Evolutionary conservation across 2,329 filamentous ascomycete genomes (phyloP).

Genomic region (Ophiostoma triangulosporum): DNA sequence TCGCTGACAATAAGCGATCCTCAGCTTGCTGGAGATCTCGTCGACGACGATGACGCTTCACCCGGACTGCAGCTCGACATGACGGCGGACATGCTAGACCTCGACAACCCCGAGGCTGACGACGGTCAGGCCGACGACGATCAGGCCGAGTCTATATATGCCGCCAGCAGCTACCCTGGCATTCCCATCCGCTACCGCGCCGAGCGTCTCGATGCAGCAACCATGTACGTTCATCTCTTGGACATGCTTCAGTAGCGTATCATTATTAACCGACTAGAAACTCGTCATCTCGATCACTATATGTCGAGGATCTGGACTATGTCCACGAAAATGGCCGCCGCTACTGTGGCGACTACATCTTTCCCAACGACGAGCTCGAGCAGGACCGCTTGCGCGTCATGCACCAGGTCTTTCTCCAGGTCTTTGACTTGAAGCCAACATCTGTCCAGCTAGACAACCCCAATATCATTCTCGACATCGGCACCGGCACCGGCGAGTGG

Average conservation of each 20-base stretch:
- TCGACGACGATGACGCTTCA: neutral
- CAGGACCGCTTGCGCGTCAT: conserved; percentile 22
- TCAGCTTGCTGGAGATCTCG: neutral
- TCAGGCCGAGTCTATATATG: conserved; percentile 29
- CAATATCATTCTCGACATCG: conserved; percentile 40
- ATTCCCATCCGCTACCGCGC: conserved; percentile 23
- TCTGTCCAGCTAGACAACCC: conserved; percentile 24
- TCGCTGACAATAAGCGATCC: neutral
- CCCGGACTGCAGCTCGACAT: neutral
- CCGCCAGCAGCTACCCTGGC: conserved; percentile 27
- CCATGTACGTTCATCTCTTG: conserved; percentile 24
- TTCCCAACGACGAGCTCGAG: conserved; percentile 47
- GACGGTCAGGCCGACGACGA: conserved; percentile 16
- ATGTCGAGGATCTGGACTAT: conserved; percentile 29
- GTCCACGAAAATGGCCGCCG: conserved; percentile 43
- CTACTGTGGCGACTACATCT: conserved; percentile 45
- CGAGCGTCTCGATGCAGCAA: conserved; percentile 24
- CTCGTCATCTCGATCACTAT: conserved; percentile 21
- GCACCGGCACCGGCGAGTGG: conserved; percentile 43
- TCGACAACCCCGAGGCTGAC: conserved; percentile 13
- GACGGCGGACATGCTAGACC: conserved; percentile 9
- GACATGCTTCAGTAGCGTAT: neutral
- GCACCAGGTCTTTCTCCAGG: conserved; percentile 21
- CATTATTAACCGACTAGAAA: conserved; percentile 14
- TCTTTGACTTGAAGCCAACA: conserved; percentile 21